Evolutionary conservation across 2,329 filamentous ascomycete species (phyloP).

Genomic region (Sporothrix curviconia): DNA sequence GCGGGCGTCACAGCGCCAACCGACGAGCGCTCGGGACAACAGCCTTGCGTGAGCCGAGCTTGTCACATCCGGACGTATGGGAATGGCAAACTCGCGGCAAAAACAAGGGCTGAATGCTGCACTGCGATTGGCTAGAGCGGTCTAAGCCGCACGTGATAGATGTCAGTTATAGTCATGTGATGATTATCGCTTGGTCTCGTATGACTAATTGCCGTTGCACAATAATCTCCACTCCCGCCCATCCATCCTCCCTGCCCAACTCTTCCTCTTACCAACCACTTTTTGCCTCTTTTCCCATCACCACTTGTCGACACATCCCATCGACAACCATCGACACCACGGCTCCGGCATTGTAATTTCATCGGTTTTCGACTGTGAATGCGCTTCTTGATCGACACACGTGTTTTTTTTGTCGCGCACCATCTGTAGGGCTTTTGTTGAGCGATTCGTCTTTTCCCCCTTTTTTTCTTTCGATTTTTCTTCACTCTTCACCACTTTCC

Average conservation of each 20-base stretch:
- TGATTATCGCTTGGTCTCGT: too few species aligned
- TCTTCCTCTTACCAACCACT: background rate
- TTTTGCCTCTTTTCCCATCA: background rate
- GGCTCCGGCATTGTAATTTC: background rate
- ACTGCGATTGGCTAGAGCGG: too few species aligned
- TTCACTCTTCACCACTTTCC: background rate
- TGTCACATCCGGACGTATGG: slow-evolving; percentile 13
- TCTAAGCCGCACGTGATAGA: too few species aligned
- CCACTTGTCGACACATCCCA: background rate
- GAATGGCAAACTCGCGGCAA: slow-evolving; percentile 1
- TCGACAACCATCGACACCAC: background rate
- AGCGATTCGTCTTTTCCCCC: background rate
- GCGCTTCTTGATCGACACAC: background rate
- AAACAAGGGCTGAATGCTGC: too few species aligned
- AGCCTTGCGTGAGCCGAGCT: slow-evolving; percentile 10
- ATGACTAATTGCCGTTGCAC: too few species aligned
- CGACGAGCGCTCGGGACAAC: too few species aligned
- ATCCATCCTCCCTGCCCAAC: too few species aligned
- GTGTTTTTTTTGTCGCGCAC: background rate
- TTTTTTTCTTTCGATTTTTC: background rate
- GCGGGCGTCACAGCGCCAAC: too few species aligned
- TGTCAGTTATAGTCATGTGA: too few species aligned
- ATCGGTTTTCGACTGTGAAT: background rate
- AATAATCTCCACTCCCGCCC: too few species aligned
- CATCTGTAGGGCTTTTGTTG: background rate